A percentile compares a stretch with the other conserved stretches of the same genome.
Evolutionary conservation across 768 basidiomycete genomes (phyloP).

Genomic region (Termitomyces titanicus): DNA sequence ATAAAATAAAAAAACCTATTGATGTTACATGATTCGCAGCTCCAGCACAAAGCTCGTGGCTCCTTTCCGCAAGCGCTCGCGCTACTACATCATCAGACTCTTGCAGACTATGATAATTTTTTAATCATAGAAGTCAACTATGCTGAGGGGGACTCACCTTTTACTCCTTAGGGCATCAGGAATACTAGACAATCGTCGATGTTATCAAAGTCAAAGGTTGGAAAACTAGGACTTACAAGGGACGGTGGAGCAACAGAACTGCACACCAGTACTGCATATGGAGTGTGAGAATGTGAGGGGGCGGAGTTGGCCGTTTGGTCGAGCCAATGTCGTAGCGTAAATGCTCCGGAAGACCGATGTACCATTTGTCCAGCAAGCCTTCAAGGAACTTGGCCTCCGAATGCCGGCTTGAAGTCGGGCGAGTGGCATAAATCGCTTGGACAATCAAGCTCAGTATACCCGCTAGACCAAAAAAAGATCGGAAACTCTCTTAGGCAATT

Average conservation of each 20-base stretch:
- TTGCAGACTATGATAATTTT: slow-evolving; percentile 27
- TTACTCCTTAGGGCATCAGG: slow-evolving; percentile 35
- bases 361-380: slow-evolving; percentile 69
- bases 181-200: slow-evolving; percentile 32
- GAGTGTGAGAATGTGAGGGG: slow-evolving; percentile 67
- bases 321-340: slow-evolving; percentile 58
- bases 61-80: slow-evolving; percentile 53
- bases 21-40: slow-evolving; percentile 80
- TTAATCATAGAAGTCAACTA: not conserved
- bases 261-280: slow-evolving; percentile 90
- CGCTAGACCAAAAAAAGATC: slow-evolving; percentile 42
- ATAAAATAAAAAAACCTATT: slow-evolving; percentile 41
- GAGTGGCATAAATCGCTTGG: slow-evolving; percentile 68
- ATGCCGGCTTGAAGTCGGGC: slow-evolving; percentile 51
- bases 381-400: slow-evolving; percentile 57
- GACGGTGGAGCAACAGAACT: slow-evolving; percentile 69
- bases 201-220: slow-evolving; percentile 1
- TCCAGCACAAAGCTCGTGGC: slow-evolving; percentile 68
- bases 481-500: not conserved
- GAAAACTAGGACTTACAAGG: slow-evolving; percentile 53
- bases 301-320: slow-evolving; percentile 38
- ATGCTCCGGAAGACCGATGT: slow-evolving; percentile 64
- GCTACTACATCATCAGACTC: slow-evolving; percentile 49
- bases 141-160: slow-evolving; percentile 25
- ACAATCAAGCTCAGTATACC: slow-evolving; percentile 66